Base-by-base conservation (phyloP, 2,329 filamentous ascomycete species). In the Incumbomyces lentus region DNA sequence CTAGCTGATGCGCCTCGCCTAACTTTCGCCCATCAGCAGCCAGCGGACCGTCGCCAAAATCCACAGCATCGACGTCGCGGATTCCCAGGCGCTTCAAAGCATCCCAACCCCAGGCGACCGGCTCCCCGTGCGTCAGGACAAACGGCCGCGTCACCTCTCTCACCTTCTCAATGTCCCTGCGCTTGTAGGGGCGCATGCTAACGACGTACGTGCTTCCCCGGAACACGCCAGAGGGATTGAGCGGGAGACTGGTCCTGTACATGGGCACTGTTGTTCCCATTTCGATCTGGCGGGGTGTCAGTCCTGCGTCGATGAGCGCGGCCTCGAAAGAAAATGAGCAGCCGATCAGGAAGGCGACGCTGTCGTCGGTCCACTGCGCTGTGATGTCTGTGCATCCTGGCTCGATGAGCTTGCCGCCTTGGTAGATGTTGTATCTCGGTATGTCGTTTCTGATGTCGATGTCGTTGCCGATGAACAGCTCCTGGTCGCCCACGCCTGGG, bases 101-200 rank as follows among this genome's bases (percentile, higher is more conserved):
- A 2, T 79, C 71, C 77, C 78, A 83, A 0, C 76, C 79, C 77
- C 77, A 83, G 2, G 74, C 77, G 12, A 83, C 64, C 1, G 77
- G 77, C 62, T 82, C 79, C 2, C 79, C 79, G 54, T 83, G 79
- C 2, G 78, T 80, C 1, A 68, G 63, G 7, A 66, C 59, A 59
- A 74, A 83, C 7, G 63, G 63, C 12, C 75, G 62, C 1, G 78
- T 82, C 26, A 82, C 69, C 3, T 66, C 62, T 11, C 78, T 64
- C 1, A 82, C 75, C 12, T 45, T 59, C 18, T 74, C 69, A 2
- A 84, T 58, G 6, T 78, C 70, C 2, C 63, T 56, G 1, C 51
- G 55, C 18, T 57, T 64, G 58, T 82, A 82, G 1, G 75, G 70
- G 34, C 79, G 65, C 79, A 83, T 82, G 0, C 75, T 81, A 0